Evolutionary conservation across 805 yeast species (phyloP).

Genomic region (Kazachstania taianensis): DNA sequence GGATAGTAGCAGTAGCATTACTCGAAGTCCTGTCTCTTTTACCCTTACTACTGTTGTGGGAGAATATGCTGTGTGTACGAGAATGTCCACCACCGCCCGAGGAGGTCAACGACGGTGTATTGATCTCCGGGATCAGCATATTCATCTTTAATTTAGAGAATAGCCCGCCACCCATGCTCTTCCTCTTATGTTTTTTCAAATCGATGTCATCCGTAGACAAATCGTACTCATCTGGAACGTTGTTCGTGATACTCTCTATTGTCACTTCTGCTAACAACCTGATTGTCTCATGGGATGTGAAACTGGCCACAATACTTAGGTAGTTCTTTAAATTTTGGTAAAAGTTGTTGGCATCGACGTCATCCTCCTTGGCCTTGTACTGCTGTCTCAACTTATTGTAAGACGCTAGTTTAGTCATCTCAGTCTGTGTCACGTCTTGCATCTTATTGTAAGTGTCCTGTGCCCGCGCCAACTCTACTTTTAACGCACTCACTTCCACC

Average conservation of each 20-base stretch:
- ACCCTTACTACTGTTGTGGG: not conserved
- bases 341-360: conserved; percentile 32
- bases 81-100: too few species aligned
- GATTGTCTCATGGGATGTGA: conserved; percentile 61
- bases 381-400: conserved; percentile 26
- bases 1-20: not conserved
- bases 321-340: conserved; percentile 41
- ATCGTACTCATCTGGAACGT: conserved; percentile 61
- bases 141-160: conserved; percentile 31
- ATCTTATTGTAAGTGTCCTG: conserved; percentile 23
- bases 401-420: conserved; percentile 25
- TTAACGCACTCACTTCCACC: conserved; percentile 48
- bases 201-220: conserved; percentile 46
- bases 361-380: conserved; percentile 36
- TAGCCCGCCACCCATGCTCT: conserved; percentile 35
- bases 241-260: conserved; percentile 79
- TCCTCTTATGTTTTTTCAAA: conserved; percentile 41
- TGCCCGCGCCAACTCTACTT: conserved; percentile 38
- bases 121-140: conserved; percentile 3
- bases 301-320: conserved; percentile 44
- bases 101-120: not conserved
- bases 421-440: conserved; percentile 25
- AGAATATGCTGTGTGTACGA: not conserved
- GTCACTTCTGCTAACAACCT: conserved; percentile 76
- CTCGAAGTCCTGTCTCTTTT: not conserved